Evolutionary conservation across 257 asterid species (phyloP).

Genomic region (Prunella vulgaris): DNA sequence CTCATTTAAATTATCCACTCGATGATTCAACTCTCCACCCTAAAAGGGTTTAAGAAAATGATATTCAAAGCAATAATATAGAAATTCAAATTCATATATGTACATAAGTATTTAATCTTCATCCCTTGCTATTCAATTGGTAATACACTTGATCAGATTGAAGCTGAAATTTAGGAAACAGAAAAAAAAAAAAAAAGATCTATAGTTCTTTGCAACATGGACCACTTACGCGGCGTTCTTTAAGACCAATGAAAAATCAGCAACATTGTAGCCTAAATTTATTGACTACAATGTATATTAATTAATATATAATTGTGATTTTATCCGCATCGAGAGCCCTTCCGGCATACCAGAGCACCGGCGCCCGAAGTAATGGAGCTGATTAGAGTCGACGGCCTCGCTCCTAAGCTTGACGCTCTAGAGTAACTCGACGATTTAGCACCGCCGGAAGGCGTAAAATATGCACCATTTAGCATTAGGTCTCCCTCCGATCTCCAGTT

Average conservation of each 20-base stretch:
- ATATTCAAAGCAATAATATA: background rate
- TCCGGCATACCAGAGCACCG: slow-evolving; percentile 45
- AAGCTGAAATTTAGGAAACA: background rate
- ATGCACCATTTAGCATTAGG: slow-evolving; percentile 68
- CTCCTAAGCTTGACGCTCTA: slow-evolving; percentile 62
- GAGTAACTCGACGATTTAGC: slow-evolving; percentile 51
- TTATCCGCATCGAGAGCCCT: slow-evolving; percentile 37
- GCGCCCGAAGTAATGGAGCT: slow-evolving; percentile 41
- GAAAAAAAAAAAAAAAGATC: background rate
- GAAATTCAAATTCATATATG: background rate
- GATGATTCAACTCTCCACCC: no score
- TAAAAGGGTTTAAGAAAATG: no score
- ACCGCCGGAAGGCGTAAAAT: slow-evolving; percentile 41
- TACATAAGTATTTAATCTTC: background rate
- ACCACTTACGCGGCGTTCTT: background rate
- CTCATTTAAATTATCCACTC: no score
- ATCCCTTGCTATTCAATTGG: background rate
- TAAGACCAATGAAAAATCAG: background rate
- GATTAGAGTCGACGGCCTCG: slow-evolving; percentile 43
- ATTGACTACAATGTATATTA: background rate
- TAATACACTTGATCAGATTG: background rate
- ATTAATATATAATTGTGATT: background rate
- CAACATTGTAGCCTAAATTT: background rate
- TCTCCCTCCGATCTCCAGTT: slow-evolving; percentile 66
- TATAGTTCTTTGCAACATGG: background rate